Evolutionary conservation across 2,329 filamentous ascomycete species (phyloP), one percentile per base, ranked within the genome.

Genomic region (Nigrospora osmanthi): DNA sequence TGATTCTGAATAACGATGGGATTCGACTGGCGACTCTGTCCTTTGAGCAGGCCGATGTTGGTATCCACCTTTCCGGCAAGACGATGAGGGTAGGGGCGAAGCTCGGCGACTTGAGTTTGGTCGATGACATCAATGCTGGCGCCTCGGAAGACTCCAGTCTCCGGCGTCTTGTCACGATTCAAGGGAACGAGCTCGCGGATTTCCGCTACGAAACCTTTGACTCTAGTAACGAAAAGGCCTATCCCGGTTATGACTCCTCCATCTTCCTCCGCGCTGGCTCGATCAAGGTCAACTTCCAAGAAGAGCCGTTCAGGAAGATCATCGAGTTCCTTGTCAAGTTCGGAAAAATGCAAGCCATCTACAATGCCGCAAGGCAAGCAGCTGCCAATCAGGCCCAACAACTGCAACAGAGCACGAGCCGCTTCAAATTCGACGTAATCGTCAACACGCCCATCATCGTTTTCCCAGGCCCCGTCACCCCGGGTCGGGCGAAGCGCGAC

Each of bases 121-220:
- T 96, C 2, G 93, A 98, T 60, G 93, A 99, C 63, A 82, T 98
- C 47, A 95, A 97, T 55, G 80, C 89, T 50, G 93, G 91, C 19
- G 89, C 94, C 1, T 80, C 88, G 0, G 83, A 85, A 53, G 76
- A 85, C 28, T 96, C 91, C 1, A 80, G 83, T 37, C 73, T 97
- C 19, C 84, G 93, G 35, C 84, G 91, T 52, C 76, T 99, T 17
- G 83, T 99, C 35, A 91, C 89, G 1, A 98, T 98, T 30, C 87
- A 98, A 63, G 94, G 94, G 11, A 83, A 97, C 45, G 90, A 97
- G 48, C 77, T 99, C 15, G 91, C 91, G 1, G 93, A 98, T 62
- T 97, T 99, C 71, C 86, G 88, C 44, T 99, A 98, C 57, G 89
- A 98, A 65, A 98, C 93, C 0, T 98, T 94, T 55, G 89, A 97